phyloP scores from a whole-genome alignment of 768 basidiomycete species.

The Leucosporidium creatinivorum region DNA sequence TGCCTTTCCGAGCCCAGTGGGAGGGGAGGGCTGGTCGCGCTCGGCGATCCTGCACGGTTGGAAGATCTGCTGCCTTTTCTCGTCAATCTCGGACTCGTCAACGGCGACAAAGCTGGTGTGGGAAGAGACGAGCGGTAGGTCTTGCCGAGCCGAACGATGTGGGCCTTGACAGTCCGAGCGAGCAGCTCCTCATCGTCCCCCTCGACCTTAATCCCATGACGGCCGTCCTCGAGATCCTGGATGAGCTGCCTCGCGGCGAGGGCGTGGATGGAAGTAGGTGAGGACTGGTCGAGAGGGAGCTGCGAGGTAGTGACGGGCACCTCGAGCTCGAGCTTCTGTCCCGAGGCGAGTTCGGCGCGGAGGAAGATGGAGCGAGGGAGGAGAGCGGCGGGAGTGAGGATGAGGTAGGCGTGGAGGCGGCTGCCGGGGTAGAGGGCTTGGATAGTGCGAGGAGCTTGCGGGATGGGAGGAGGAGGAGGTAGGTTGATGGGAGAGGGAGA shows the following conservation, averaged over 20 bases:
- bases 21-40: no score
- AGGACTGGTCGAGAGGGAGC: not conserved
- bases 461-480: constrained; percentile 15
- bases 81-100: constrained; percentile 37
- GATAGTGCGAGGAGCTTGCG: constrained; percentile 15
- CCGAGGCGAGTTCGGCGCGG: constrained; percentile 26
- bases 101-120: constrained; percentile 57
- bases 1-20: no score
- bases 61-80: not conserved
- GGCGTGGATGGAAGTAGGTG: constrained; percentile 45
- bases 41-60: not conserved
- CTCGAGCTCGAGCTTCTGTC: constrained; percentile 25
- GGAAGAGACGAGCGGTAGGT: constrained; percentile 51
- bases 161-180: constrained; percentile 46
- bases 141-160: constrained; percentile 51
- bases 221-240: constrained; percentile 48
- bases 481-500: constrained; percentile 10
- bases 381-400: constrained; percentile 1
- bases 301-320: constrained; percentile 16
- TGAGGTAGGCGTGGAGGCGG: constrained; percentile 13
- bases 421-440: not conserved
- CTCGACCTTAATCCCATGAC: constrained; percentile 33
- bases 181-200: constrained; percentile 41
- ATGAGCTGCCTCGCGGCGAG: constrained; percentile 54
- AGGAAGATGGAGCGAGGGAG: constrained; percentile 23